Evolutionary conservation across 1,139 yeast genomes (phyloP).

Genomic region (Geotrichum bryndzae): DNA sequence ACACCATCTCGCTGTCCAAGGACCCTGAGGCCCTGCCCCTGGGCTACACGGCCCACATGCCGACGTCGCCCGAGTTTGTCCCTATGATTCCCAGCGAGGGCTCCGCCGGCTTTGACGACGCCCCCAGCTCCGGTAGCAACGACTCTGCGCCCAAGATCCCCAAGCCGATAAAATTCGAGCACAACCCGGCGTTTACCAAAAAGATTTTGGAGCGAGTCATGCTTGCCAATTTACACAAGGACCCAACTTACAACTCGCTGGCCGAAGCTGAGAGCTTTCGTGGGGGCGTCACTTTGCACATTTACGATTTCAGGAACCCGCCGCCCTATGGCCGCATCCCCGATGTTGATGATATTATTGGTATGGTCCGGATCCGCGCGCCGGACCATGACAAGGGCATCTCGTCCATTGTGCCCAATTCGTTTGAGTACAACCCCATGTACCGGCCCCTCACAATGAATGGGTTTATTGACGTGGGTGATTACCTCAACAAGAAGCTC

Average conservation of each 20-base stretch:
- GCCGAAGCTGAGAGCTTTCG: slow-evolving; percentile 50
- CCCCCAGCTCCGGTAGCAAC: background rate
- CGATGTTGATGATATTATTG: slow-evolving; percentile 63
- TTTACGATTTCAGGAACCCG: slow-evolving; percentile 62
- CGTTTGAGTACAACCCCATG: slow-evolving; percentile 56
- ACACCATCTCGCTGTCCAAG: slow-evolving; percentile 9
- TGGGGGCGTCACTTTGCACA: slow-evolving; percentile 13
- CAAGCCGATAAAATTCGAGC: slow-evolving; percentile 10
- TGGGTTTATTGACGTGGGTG: slow-evolving; percentile 56
- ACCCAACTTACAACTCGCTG: slow-evolving; percentile 55
- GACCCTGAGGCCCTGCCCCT: slow-evolving; percentile 8
- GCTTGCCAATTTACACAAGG: slow-evolving; percentile 38
- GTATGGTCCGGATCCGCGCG: slow-evolving; percentile 54
- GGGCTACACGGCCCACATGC: slow-evolving; percentile 6
- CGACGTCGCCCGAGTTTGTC: background rate
- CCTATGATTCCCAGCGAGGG: background rate
- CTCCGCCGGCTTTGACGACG: background rate
- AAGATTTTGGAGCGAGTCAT: slow-evolving; percentile 33
- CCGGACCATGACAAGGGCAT: slow-evolving; percentile 27
- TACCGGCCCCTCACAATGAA: slow-evolving; percentile 53
- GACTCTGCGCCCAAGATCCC: slow-evolving; percentile 4
- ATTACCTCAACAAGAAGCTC: slow-evolving; percentile 45
- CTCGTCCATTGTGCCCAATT: slow-evolving; percentile 41
- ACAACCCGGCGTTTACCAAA: slow-evolving; percentile 22
- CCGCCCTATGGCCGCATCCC: slow-evolving; percentile 68